Conservation (phyloP, 257 asterid genomes). For the Nicotiana noctiflora region DNA sequence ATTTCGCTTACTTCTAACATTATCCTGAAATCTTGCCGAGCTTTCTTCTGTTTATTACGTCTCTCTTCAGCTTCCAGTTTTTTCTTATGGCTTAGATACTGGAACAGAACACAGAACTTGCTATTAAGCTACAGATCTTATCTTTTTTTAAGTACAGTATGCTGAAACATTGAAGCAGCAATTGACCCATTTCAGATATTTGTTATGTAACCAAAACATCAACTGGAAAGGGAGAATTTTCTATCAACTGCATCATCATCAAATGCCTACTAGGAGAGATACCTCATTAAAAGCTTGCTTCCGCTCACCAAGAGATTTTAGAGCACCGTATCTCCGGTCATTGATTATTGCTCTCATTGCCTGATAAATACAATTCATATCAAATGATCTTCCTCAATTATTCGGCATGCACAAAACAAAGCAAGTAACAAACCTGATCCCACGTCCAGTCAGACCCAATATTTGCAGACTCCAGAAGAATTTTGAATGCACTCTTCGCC, state of each 20-base stretch:
- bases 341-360: constrained; percentile 84
- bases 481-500: constrained; percentile 79
- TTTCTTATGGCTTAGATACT: constrained; percentile 78
- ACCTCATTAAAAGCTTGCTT: constrained; percentile 94
- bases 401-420: constrained; percentile 10
- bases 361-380: constrained; percentile 32
- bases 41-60: constrained; percentile 70
- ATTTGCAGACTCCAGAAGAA: constrained; percentile 65
- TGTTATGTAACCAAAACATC: background rate
- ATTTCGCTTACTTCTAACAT: constrained; percentile 67
- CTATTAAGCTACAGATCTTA: background rate
- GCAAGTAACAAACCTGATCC: constrained; percentile 65
- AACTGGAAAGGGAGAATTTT: constrained; percentile 8
- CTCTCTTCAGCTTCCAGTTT: constrained; percentile 86
- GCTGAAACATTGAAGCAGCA: constrained; percentile 14
- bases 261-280: constrained; percentile 14
- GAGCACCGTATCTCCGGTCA: constrained; percentile 81
- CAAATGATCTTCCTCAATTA: constrained; percentile 13
- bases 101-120: constrained; percentile 22
- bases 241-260: constrained; percentile 2
- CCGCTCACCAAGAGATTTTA: constrained; percentile 77
- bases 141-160: constrained; percentile 1
- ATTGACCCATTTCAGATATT: constrained; percentile 1
- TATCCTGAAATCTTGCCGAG: constrained; percentile 71
- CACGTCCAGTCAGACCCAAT: constrained; percentile 88